These are phyloP conservation scores for Spiraea crenata DNA, from an alignment of 331 rosid genomes.

Conservation along the genomic window DNA sequence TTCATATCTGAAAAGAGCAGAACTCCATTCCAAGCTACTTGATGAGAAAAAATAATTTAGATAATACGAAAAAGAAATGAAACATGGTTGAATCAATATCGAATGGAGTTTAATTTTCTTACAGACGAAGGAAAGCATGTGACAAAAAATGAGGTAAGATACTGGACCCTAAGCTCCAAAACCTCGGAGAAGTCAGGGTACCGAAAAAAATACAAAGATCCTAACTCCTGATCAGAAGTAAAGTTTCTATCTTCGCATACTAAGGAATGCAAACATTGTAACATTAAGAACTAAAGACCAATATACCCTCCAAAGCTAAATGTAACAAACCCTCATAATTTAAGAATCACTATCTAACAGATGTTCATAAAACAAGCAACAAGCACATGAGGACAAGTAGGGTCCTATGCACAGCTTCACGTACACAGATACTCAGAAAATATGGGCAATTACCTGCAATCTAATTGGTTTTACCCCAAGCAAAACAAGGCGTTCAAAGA, in stretches of 20 bases:
- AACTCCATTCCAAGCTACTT: not conserved
- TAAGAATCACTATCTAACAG: not conserved
- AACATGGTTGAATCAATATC: not conserved
- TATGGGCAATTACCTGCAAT: conserved; percentile 71
- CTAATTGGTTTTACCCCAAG: conserved; percentile 98
- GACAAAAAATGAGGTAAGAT: not conserved
- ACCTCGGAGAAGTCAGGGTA: not conserved
- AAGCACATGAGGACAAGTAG: not conserved
- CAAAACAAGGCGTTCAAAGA: conserved; percentile 93
- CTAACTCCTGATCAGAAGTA: no score
- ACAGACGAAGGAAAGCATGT: not conserved
- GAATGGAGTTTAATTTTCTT: not conserved
- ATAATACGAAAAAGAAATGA: not conserved
- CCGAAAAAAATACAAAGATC: no score
- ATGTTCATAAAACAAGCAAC: not conserved
- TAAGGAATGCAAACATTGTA: not conserved
- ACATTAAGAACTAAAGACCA: not conserved
- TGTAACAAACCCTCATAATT: not conserved
- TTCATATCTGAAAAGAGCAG: not conserved
- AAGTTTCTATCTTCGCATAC: no score
- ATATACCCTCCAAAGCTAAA: not conserved
- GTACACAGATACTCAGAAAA: not conserved
- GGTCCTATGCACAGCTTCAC: not conserved
- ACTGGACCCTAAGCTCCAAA: not conserved
- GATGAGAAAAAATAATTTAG: not conserved